Evolutionary conservation across 1,284 basidiomycete genomes (phyloP).

Genomic region (Ceratobasidium sp.): DNA sequence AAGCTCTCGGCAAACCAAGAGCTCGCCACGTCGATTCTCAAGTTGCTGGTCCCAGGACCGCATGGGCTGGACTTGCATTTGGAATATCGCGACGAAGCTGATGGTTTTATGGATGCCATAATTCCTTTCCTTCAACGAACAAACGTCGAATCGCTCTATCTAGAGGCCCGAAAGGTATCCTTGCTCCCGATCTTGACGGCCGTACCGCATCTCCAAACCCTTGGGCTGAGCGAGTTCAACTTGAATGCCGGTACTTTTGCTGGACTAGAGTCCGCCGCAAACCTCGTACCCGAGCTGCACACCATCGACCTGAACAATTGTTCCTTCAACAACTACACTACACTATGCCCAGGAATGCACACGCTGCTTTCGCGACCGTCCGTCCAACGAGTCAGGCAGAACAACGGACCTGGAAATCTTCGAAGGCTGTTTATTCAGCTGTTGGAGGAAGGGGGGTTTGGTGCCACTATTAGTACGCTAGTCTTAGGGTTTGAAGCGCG

Average conservation of each 20-base stretch:
- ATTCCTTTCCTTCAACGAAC: neutral
- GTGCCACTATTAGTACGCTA: too few relatives aligned
- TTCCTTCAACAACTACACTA: too few relatives aligned
- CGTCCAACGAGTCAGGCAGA: neutral
- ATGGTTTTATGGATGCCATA: neutral
- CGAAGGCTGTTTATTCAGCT: neutral
- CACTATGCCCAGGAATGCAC: neutral
- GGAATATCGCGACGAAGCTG: too few relatives aligned
- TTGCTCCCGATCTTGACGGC: neutral
- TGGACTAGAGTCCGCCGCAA: neutral
- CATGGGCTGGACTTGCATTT: neutral
- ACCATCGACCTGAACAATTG: constrained; percentile 5
- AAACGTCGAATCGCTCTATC: neutral
- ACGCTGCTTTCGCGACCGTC: neutral
- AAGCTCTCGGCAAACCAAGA: neutral
- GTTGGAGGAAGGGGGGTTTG: neutral
- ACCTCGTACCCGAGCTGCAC: neutral
- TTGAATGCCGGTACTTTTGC: neutral
- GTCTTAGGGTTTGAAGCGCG: too few relatives aligned
- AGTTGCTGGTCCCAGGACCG: neutral
- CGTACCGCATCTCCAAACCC: neutral
- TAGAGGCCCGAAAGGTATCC: neutral
- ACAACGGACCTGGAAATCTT: neutral
- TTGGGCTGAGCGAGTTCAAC: neutral
- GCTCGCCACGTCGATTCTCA: neutral